Evolutionary conservation across 495 filamentous ascomycete genomes (phyloP).

Genomic region (Xylaria grammica): DNA sequence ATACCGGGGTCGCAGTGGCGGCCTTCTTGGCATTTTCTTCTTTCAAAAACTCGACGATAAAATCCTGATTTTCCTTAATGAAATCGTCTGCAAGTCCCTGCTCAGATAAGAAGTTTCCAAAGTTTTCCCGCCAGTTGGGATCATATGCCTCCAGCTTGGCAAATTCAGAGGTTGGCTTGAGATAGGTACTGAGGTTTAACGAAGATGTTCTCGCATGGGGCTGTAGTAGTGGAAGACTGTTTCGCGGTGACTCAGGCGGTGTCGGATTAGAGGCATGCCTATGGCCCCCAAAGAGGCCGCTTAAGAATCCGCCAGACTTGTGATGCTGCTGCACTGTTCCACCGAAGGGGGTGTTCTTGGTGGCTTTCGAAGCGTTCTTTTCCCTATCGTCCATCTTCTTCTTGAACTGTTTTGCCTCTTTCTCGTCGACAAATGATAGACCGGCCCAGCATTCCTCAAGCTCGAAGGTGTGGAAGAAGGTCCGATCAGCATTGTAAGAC

Average conservation of each 20-base stretch:
- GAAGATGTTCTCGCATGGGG: slow-evolving; percentile 47
- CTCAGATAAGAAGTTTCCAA: slow-evolving; percentile 75
- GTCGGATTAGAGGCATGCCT: slow-evolving; percentile 66
- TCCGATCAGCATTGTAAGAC: slow-evolving; percentile 91
- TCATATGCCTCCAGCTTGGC: slow-evolving; percentile 80
- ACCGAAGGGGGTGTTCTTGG: slow-evolving; percentile 76
- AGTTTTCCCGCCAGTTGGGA: slow-evolving; percentile 80
- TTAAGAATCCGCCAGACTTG: slow-evolving; percentile 62
- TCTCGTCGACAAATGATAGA: slow-evolving; percentile 91
- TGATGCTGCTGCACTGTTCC: slow-evolving; percentile 53
- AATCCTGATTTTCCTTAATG: slow-evolving; percentile 90
- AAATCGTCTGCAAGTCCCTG: slow-evolving; percentile 95
- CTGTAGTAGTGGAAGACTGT: slow-evolving; percentile 55
- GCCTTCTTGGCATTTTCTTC: slow-evolving; percentile 60
- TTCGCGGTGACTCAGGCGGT: slow-evolving; percentile 58
- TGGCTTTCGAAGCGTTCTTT: slow-evolving; percentile 89
- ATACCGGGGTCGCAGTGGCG: slow-evolving; percentile 52
- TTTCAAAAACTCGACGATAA: slow-evolving; percentile 90
- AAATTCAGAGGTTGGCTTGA: slow-evolving; percentile 53
- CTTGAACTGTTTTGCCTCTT: slow-evolving; percentile 91
- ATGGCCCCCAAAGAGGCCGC: slow-evolving; percentile 73
- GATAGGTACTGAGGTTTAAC: slow-evolving; percentile 46
- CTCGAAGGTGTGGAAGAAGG: slow-evolving; percentile 97
- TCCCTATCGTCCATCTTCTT: slow-evolving; percentile 95
- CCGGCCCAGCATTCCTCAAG: slow-evolving; percentile 88